Evolutionary conservation across 1,284 basidiomycete species (phyloP), one percentile per base, ranked within the genome.

Genomic region (Cystobasidium sp.): DNA sequence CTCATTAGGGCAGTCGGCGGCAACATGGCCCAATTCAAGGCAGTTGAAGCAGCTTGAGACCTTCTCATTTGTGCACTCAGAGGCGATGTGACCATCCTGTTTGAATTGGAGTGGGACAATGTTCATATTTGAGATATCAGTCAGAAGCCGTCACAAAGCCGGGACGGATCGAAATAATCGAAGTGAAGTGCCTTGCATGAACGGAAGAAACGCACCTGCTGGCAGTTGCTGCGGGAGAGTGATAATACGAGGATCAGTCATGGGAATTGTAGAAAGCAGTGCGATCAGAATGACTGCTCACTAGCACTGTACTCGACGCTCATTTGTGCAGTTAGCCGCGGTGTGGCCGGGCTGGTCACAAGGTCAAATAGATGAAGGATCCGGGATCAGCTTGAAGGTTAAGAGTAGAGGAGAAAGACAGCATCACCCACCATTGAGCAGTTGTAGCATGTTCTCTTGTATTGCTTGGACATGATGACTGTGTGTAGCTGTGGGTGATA

Each of bases 31-130:
- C 6, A 51, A 24, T 16, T 58, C 69, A 5, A 61, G 69, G 39
- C 69, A 71, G 69, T 71, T 71, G 69, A 61, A 71, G 69, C 69
- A 71, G 58, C 56, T 71, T 44, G 43, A 51, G 51, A 71, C 69
- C 51, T 71, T 71, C 61, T 71, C 69, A 41, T 71, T 71, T 44
- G 59, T 61, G 51, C 69, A 71, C 31, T 71, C 69, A 41, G 58
- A 49, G n/a, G 58, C 59, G 51, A 71, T 71, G 20, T 71, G 69
- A 6, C 69, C 69, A 39, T 62, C 58, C 69, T 71, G 43, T 69
- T 31, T 47, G 12, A 7, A 24, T 39, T 41, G 24, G 39, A 18
- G 20, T 61, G 10, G 37, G 9, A 43, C 24, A n/a, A n/a, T n/a
- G n/a, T n/a, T n/a, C n/a, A n/a, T n/a, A n/a, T n/a, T n/a, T n/a